Evolutionary conservation across 2,329 filamentous ascomycete genomes (phyloP).

Genomic region (Hymenoscyphus salicellus): DNA sequence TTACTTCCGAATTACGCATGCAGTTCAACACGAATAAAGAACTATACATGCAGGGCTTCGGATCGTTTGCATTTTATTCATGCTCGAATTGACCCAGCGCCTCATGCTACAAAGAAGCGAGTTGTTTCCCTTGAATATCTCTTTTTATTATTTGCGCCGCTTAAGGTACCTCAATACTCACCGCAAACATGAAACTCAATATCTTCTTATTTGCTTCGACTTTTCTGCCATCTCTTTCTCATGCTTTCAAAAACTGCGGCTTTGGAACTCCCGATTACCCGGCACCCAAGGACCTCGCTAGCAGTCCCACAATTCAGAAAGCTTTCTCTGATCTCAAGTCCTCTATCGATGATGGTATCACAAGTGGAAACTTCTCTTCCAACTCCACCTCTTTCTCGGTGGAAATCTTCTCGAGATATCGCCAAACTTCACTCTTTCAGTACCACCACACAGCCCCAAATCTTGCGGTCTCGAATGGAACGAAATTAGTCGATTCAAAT

Average conservation of each 20-base stretch:
- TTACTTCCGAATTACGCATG: neutral
- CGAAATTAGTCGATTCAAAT: constrained; percentile 39
- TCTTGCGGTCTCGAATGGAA: constrained; percentile 32
- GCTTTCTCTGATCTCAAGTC: constrained; percentile 6
- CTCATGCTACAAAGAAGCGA: neutral
- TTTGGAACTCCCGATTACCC: constrained; percentile 8
- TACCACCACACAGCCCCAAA: constrained; percentile 37
- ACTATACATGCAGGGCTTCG: neutral
- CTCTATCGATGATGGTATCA: neutral
- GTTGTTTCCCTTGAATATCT: neutral
- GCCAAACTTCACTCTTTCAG: constrained; percentile 33
- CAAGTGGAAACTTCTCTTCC: neutral
- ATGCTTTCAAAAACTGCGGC: constrained; percentile 5
- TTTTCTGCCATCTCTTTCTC: neutral
- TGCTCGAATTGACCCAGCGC: neutral
- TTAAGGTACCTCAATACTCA: neutral
- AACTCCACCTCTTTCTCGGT: constrained; percentile 39
- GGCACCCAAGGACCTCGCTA: constrained; percentile 7
- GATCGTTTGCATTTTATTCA: neutral
- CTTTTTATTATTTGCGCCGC: neutral
- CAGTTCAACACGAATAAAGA: neutral
- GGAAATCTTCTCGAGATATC: constrained; percentile 39
- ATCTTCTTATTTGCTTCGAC: neutral
- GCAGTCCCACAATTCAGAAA: constrained; percentile 12
- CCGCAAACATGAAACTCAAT: neutral